Percentiles rank a stretch among this genome's conserved stretches.
Conservation (phyloP, 805 yeast species). For the Metschnikowia amazonensis region DNA sequence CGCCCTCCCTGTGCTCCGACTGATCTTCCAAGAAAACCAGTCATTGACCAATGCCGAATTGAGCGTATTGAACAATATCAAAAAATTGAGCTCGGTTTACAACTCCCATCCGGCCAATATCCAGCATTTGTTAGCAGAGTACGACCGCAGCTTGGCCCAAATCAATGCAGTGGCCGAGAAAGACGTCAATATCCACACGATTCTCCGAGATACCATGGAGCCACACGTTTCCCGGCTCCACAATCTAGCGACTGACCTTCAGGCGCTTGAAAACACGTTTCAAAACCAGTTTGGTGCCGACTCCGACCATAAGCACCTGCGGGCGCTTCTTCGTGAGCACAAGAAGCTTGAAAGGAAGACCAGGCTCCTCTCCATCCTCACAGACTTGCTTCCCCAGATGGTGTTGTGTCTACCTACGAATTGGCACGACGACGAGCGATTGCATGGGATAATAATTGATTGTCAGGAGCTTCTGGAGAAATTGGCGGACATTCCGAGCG, state of each 20-base stretch:
- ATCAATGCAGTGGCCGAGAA: conserved; percentile 7
- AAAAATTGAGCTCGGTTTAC: conserved; percentile 19
- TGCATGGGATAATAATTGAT: conserved; percentile 25
- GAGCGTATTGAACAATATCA: conserved; percentile 22
- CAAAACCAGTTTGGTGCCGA: conserved; percentile 8
- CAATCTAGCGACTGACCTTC: conserved; percentile 13
- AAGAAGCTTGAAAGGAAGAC: conserved; percentile 17
- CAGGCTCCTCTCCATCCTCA: conserved; percentile 11
- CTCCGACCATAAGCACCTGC: conserved; percentile 4
- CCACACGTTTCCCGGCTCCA: conserved; percentile 13
- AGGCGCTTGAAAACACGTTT: conserved; percentile 14
- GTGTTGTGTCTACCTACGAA: conserved; percentile 32
- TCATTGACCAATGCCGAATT: conserved; percentile 28
- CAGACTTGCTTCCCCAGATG: conserved; percentile 32
- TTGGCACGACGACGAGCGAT: conserved; percentile 33
- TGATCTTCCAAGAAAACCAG: conserved; percentile 29
- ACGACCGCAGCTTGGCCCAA: conserved; percentile 3
- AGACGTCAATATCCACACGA: conserved; percentile 1
- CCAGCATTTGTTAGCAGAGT: conserved; percentile 12
- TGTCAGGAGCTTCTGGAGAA: conserved; percentile 24
- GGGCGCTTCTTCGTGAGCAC: conserved; percentile 12
- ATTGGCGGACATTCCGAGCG: conserved; percentile 19
- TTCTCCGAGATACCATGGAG: conserved; percentile 1
- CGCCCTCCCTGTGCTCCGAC: conserved; percentile 31
- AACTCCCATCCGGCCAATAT: conserved; percentile 19